phyloP scores from a whole-genome alignment of 805 yeast genomes.

The Lipomyces yamadae region DNA sequence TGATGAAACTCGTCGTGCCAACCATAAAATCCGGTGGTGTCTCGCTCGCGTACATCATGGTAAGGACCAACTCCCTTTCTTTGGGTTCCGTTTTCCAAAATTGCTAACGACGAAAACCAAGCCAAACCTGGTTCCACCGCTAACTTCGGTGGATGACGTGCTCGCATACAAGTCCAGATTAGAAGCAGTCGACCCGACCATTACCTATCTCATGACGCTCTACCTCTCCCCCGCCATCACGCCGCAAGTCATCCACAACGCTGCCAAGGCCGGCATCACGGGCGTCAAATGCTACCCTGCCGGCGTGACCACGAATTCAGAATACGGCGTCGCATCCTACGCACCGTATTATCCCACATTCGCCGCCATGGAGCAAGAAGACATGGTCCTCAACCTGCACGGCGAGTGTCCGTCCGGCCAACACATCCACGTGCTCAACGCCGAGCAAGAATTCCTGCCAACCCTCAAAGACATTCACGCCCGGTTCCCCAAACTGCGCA shows the following conservation, averaged over 20 bases:
- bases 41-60: constrained; percentile 89
- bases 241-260: constrained; percentile 81
- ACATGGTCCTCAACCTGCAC: constrained; percentile 82
- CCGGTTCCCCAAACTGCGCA: constrained; percentile 84
- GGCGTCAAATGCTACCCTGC: constrained; percentile 99
- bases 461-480: constrained; percentile 76
- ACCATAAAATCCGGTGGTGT: constrained; percentile 89
- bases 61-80: constrained; percentile 6
- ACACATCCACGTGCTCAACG: constrained; percentile 88
- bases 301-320: constrained; percentile 98
- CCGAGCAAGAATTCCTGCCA: constrained; percentile 91
- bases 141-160: constrained; percentile 76
- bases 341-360: constrained; percentile 86
- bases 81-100: neutral
- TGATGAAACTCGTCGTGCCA: constrained; percentile 92
- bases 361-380: constrained; percentile 79
- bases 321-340: constrained; percentile 88
- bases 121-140: constrained; percentile 92
- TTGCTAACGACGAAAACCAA: constrained; percentile 11
- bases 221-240: constrained; percentile 79
- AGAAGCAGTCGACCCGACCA: constrained; percentile 70
- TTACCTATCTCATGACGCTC: constrained; percentile 90
- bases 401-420: constrained; percentile 89
- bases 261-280: constrained; percentile 67
- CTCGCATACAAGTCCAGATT: constrained; percentile 68